phyloP scores from a whole-genome alignment of 2,329 filamentous ascomycete species.

The Trichophyton rubrum region DNA sequence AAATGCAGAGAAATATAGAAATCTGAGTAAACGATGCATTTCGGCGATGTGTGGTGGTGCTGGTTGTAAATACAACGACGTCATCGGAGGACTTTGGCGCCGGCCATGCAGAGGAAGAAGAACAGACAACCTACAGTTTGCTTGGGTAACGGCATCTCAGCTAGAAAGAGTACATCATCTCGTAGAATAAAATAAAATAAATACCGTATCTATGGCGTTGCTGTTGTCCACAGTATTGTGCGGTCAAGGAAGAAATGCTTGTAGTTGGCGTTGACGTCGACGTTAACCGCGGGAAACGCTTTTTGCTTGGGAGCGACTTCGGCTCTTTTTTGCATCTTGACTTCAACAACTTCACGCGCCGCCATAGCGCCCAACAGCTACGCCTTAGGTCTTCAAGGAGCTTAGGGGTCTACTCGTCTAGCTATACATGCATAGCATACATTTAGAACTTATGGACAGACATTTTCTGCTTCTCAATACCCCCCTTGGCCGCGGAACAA shows the following conservation, averaged over 20 bases:
- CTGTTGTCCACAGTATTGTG: background rate
- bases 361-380: no score
- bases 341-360: no score
- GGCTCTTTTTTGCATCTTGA: no score
- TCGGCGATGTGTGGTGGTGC: background rate
- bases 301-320: no score
- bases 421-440: no score
- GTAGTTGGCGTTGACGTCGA: background rate
- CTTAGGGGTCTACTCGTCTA: no score
- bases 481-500: no score
- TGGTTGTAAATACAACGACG: background rate
- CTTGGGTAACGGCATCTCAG: slow-evolving; percentile 13
- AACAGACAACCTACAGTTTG: slow-evolving; percentile 12
- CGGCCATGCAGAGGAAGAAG: background rate
- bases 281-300: background rate
- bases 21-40: background rate
- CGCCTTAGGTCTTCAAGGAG: no score
- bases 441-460: no score
- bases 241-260: background rate
- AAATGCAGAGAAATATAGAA: background rate
- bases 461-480: no score
- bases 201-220: background rate
- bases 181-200: background rate
- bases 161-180: background rate
- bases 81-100: background rate